Percentiles rank a stretch among this genome's conserved stretches.
These are phyloP conservation scores for Exserohilum rostratum DNA, from an alignment of 2,329 filamentous ascomycete species.

Conservation along the genomic window DNA sequence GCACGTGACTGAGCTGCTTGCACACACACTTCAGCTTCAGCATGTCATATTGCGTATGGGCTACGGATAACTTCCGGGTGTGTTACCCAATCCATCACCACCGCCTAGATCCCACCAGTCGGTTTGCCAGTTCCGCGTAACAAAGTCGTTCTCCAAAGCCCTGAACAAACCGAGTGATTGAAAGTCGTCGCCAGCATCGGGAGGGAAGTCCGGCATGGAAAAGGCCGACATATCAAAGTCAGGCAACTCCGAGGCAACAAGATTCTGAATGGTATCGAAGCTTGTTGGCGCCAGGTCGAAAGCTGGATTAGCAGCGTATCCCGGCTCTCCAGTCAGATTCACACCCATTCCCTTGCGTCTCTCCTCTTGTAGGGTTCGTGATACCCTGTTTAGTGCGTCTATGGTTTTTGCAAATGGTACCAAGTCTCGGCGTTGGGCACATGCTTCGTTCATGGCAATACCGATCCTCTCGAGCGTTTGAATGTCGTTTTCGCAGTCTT, in stretches of 20 bases:
- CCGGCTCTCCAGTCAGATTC: neutral
- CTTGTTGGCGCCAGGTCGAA: slow-evolving; percentile 1
- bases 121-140: slow-evolving; percentile 37
- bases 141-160: slow-evolving; percentile 39
- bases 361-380: slow-evolving; percentile 32
- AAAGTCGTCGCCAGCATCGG: slow-evolving; percentile 25
- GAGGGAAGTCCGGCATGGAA: slow-evolving; percentile 23
- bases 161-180: slow-evolving; percentile 34
- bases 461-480: slow-evolving; percentile 29
- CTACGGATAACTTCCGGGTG: neutral
- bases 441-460: slow-evolving; percentile 27
- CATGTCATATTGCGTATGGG: neutral
- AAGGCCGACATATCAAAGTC: slow-evolving; percentile 27
- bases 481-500: slow-evolving; percentile 35
- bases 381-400: slow-evolving; percentile 38
- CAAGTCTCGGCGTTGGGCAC: slow-evolving; percentile 20
- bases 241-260: slow-evolving; percentile 18
- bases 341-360: slow-evolving; percentile 8
- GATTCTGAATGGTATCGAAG: slow-evolving; percentile 16
- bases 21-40: neutral
- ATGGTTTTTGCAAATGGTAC: slow-evolving; percentile 34
- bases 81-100: slow-evolving; percentile 1
- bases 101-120: slow-evolving; percentile 37
- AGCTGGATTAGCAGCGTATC: neutral
- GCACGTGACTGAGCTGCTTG: too few relatives aligned